Evolutionary conservation across 306 rosid genomes (phyloP).

Genomic region (Cyclanthera cordifolia): DNA sequence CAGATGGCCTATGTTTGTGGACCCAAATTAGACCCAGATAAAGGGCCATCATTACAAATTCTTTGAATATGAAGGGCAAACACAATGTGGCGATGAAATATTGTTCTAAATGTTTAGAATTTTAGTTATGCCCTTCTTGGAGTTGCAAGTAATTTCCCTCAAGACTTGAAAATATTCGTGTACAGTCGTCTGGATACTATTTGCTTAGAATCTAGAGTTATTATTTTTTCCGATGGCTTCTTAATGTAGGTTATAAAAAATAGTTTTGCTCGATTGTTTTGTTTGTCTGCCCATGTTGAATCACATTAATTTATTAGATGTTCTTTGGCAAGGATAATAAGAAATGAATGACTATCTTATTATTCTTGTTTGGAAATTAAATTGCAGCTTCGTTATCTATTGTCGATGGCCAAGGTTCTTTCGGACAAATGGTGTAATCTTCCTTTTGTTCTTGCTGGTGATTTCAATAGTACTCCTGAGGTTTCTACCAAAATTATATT

Average conservation of each 20-base stretch:
- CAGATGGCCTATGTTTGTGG: no score
- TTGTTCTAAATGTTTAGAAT: neutral
- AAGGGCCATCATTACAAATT: no score
- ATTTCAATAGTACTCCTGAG: slow-evolving; percentile 79
- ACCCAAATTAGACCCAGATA: no score
- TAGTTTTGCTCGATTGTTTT: neutral
- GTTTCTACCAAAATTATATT: slow-evolving; percentile 23
- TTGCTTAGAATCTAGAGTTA: neutral
- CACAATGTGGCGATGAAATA: neutral
- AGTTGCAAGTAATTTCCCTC: neutral
- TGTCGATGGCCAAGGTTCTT: slow-evolving; percentile 52
- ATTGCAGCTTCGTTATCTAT: slow-evolving; percentile 58
- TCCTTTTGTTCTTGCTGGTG: slow-evolving; percentile 75
- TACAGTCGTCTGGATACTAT: neutral
- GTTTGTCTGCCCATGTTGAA: neutral
- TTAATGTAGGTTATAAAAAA: neutral
- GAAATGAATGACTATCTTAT: neutral
- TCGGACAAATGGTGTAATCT: slow-evolving; percentile 69
- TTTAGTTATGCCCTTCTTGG: neutral
- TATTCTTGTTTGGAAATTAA: slow-evolving; percentile 14
- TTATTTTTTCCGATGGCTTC: neutral
- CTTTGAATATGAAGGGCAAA: neutral
- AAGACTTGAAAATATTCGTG: neutral
- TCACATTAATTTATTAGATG: neutral
- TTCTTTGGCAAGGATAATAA: neutral